Evolutionary conservation across 371 early-diverging fungal genomes (phyloP), one percentile per base, ranked within the genome.

Genomic region (Mucor irregularis): DNA sequence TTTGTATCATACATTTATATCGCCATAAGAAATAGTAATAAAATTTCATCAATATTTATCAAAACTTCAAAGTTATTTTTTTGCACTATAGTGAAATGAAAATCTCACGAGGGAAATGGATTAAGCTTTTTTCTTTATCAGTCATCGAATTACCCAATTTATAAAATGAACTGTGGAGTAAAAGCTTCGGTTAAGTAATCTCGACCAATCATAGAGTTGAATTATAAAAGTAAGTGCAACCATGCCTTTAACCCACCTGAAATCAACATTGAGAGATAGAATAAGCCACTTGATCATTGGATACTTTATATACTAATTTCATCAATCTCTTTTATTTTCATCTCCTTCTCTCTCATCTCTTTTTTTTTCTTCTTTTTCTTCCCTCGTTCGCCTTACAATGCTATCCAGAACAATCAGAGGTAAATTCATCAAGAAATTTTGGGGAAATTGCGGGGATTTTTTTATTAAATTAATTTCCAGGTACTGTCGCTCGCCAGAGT

Each of bases 221-320:
- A n/a, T n/a, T n/a, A 52, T 40, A 26, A 16, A 30, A n/a, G 2
- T 40, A 31, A 31, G 40, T 31, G 24, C 53, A 14, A 52, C 40
- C 53, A 31, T 31, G 43, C 21, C 14, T 40, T 38, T 22, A 39
- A 42, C 22, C 42, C 53, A 52, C 53, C 53, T 52, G 53, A 52
- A 52, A 52, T 52, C 53, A 52, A 31, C 40, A 42, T 21, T 39
- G 28, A 39, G 19, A 9, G 7, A 0, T 14, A n/a, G 22, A 52
- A 52, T 31, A 42, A 52, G 40, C 53, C 42, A 40, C 42, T 50
- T 28, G 22, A 11, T 24, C 8, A 29, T 9, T 16, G 6, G 14
- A 47, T 47, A 14, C 11, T n/a, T n/a, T n/a, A n/a, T n/a, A n/a
- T n/a, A n/a, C n/a, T n/a, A n/a, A n/a, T n/a, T n/a, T 35, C 14